These are phyloP conservation scores for Colletotrichum neosansevieriae DNA, from an alignment of 2,329 filamentous ascomycete species.

Conservation along the genomic window DNA sequence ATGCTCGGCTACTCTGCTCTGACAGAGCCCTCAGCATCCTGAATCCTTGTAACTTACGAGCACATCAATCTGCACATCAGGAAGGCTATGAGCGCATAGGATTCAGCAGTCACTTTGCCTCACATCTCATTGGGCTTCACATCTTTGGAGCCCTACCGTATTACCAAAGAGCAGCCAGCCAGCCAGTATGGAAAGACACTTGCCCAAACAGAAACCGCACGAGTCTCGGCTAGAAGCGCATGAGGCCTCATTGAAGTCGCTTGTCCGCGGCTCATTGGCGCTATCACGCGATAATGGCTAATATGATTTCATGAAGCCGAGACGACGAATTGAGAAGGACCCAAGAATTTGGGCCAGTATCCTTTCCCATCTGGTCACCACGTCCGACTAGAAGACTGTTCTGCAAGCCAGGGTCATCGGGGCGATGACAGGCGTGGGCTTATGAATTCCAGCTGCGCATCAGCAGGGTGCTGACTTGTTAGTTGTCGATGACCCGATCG, in stretches of 20 bases:
- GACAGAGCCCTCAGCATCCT: too few species aligned
- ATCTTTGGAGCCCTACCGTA: neutral
- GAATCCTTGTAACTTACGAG: too few species aligned
- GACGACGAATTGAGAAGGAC: constrained; percentile 32
- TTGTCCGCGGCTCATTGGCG: constrained; percentile 28
- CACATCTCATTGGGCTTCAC: too few species aligned
- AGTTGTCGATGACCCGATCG: too few species aligned
- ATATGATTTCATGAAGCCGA: constrained; percentile 32
- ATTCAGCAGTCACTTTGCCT: too few species aligned
- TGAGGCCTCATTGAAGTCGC: constrained; percentile 2
- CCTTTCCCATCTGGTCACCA: constrained; percentile 23
- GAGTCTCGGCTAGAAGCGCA: constrained; percentile 4
- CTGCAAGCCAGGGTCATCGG: neutral
- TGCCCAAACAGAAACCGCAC: neutral
- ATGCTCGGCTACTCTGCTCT: too few species aligned
- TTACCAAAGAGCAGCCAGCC: too few species aligned
- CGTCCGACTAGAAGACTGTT: neutral
- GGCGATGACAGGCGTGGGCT: neutral
- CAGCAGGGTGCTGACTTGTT: too few species aligned
- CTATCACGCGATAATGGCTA: constrained; percentile 30
- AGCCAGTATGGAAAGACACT: too few species aligned
- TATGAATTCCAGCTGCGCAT: too few species aligned
- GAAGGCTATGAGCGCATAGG: too few species aligned
- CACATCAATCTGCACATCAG: too few species aligned
- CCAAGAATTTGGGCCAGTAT: constrained; percentile 9